phyloP scores from a whole-genome alignment of 768 basidiomycete species.

The Hypholoma sublateritium region DNA sequence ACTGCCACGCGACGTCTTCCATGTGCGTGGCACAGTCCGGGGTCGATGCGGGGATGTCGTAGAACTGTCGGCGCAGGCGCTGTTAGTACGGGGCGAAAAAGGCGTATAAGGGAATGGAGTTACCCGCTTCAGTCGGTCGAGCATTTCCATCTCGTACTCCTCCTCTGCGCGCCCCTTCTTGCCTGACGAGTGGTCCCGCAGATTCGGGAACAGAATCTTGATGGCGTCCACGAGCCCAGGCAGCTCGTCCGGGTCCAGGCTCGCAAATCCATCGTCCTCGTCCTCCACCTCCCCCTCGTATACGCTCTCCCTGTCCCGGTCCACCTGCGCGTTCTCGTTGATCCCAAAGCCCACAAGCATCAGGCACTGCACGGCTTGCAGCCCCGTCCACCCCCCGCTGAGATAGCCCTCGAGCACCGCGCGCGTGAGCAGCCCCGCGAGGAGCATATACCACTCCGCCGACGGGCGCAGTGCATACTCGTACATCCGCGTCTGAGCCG shows the following conservation, averaged over 20 bases:
- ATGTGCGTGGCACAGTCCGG: slow-evolving; percentile 79
- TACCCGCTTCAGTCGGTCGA: slow-evolving; percentile 66
- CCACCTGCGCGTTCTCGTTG: slow-evolving; percentile 21
- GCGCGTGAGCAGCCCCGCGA: slow-evolving; percentile 76
- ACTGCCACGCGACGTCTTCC: slow-evolving; percentile 77
- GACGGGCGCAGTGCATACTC: slow-evolving; percentile 65
- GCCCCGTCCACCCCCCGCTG: slow-evolving; percentile 76
- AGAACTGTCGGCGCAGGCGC: slow-evolving; percentile 53
- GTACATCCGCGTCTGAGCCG: slow-evolving; percentile 29
- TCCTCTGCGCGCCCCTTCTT: slow-evolving; percentile 55
- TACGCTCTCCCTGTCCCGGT: slow-evolving; percentile 14
- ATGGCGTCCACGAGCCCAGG: slow-evolving; percentile 67
- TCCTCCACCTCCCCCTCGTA: slow-evolving; percentile 13
- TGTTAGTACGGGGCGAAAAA: slow-evolving; percentile 2
- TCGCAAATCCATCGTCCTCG: slow-evolving; percentile 46
- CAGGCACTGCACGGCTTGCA: slow-evolving; percentile 67
- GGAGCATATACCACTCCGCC: slow-evolving; percentile 78
- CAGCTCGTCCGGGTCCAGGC: slow-evolving; percentile 76
- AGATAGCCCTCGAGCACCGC: slow-evolving; percentile 86
- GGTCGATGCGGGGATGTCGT: slow-evolving; percentile 68
- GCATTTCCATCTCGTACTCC: slow-evolving; percentile 78
- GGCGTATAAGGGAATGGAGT: slow-evolving; percentile 23
- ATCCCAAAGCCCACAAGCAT: slow-evolving; percentile 69
- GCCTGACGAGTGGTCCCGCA: slow-evolving; percentile 29
- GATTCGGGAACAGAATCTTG: slow-evolving; percentile 66